Conservation (phyloP, 2,329 filamentous ascomycete genomes). For the Hypoxylon sp. region DNA sequence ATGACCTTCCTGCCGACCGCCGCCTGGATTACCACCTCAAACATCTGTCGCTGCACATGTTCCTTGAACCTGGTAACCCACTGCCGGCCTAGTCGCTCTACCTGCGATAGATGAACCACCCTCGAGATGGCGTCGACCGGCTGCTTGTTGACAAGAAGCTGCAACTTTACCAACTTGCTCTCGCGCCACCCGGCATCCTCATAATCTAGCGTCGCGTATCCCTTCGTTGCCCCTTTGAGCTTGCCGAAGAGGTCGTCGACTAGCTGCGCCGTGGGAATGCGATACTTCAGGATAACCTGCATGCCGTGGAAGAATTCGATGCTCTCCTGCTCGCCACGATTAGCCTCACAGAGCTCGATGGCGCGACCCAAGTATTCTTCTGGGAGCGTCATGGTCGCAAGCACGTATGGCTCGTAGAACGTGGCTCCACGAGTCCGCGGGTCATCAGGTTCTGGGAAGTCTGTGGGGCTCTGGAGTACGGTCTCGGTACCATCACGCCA, state of each 20-base stretch:
- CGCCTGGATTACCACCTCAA: conserved; percentile 95
- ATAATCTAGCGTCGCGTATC: conserved; percentile 95
- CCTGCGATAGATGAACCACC: conserved; percentile 84
- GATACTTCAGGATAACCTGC: conserved; percentile 94
- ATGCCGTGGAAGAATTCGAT: conserved; percentile 90
- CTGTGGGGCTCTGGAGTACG: conserved; percentile 83
- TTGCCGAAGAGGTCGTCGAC: conserved; percentile 98
- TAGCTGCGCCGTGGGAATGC: conserved; percentile 85
- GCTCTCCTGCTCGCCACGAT: conserved; percentile 85
- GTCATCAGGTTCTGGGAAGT: conserved; percentile 78
- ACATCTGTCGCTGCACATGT: conserved; percentile 96
- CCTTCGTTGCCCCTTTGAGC: conserved; percentile 91
- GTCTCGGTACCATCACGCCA: conserved; percentile 80
- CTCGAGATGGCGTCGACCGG: conserved; percentile 95
- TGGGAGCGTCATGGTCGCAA: conserved; percentile 88
- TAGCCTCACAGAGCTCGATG: conserved; percentile 92
- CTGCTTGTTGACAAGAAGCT: conserved; percentile 90
- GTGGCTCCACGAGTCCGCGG: conserved; percentile 54
- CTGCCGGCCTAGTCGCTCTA: conserved; percentile 78
- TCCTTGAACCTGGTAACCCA: conserved; percentile 98
- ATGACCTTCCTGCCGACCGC: conserved; percentile 83
- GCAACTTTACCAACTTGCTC: conserved; percentile 85
- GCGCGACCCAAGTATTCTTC: conserved; percentile 94
- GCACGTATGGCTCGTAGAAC: conserved; percentile 60
- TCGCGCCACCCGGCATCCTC: conserved; percentile 90